Evolutionary conservation across 2,329 filamentous ascomycete species (phyloP).

Genomic region (Gaeumannomyces tritici): DNA sequence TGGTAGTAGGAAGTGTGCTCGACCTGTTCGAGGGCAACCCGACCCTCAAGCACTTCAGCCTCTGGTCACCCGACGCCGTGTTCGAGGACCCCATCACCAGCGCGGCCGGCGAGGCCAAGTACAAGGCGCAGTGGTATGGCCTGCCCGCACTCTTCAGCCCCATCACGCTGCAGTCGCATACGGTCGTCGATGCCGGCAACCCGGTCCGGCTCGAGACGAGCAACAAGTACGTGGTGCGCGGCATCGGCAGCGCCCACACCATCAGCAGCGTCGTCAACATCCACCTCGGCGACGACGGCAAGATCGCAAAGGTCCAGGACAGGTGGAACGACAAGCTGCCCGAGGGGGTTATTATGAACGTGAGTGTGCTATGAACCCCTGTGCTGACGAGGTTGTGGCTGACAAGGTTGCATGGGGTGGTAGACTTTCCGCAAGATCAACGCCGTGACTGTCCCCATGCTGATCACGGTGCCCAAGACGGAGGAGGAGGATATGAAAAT

Average conservation of each 20-base stretch:
- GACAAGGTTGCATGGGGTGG: background rate
- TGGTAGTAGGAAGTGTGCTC: slow-evolving; percentile 47
- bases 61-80: slow-evolving; percentile 48
- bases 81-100: slow-evolving; percentile 52
- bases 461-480: slow-evolving; percentile 23
- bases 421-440: slow-evolving; percentile 25
- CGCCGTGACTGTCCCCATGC: slow-evolving; percentile 21
- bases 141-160: slow-evolving; percentile 46
- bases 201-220: slow-evolving; percentile 44
- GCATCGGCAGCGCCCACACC: slow-evolving; percentile 19
- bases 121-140: slow-evolving; percentile 44
- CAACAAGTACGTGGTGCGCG: slow-evolving; percentile 26
- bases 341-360: slow-evolving; percentile 22
- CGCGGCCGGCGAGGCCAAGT: slow-evolving; percentile 43
- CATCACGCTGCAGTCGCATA: slow-evolving; percentile 44
- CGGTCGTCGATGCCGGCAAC: slow-evolving; percentile 44
- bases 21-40: slow-evolving; percentile 54
- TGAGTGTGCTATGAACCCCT: slow-evolving; percentile 12
- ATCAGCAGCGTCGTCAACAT: slow-evolving; percentile 22
- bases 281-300: slow-evolving; percentile 19
- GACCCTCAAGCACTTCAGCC: slow-evolving; percentile 44
- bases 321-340: slow-evolving; percentile 25
- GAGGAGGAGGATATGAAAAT: slow-evolving; percentile 24
- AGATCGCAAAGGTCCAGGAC: slow-evolving; percentile 25
- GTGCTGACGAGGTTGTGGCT: background rate